These are phyloP conservation scores for Syzygium malaccense DNA, from an alignment of 441 rosid species.

Conservation along the genomic window DNA sequence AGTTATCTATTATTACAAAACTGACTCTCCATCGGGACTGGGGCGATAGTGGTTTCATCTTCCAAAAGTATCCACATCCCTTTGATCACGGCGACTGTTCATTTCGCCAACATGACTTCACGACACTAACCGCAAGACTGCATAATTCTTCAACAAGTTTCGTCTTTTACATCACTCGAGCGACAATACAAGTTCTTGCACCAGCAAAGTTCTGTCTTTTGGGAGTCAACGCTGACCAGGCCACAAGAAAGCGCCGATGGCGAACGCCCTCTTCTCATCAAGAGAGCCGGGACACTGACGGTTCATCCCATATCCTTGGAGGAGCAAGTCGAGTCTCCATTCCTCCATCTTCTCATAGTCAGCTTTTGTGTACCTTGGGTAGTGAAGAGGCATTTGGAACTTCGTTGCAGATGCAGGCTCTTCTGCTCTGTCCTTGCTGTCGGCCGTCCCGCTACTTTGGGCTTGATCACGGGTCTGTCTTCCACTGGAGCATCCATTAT, in stretches of 20 bases:
- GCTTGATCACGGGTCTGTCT: background rate
- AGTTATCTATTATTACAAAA: background rate
- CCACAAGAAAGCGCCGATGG: slow-evolving; percentile 60
- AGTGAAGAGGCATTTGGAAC: slow-evolving; percentile 62
- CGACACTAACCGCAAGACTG: background rate
- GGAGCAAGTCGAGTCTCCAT: slow-evolving; percentile 60
- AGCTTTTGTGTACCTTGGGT: slow-evolving; percentile 44
- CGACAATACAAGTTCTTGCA: background rate
- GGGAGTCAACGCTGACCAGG: slow-evolving; percentile 21
- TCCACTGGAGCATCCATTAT: background rate
- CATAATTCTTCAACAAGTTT: background rate
- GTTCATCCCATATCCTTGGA: slow-evolving; percentile 43
- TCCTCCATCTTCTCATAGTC: slow-evolving; percentile 77
- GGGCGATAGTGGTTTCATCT: fast-evolving
- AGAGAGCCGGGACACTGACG: slow-evolving; percentile 29
- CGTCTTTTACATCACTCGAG: background rate
- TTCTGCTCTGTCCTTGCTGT: background rate
- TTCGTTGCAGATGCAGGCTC: background rate
- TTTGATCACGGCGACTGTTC: background rate
- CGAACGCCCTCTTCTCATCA: slow-evolving; percentile 52
- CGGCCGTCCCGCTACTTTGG: background rate
- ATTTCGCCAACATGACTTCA: background rate
- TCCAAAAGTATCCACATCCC: background rate
- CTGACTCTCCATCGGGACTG: background rate
- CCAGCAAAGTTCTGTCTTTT: background rate